These are phyloP conservation scores for Selaginella moellendorffii DNA, from an alignment of 75 land plant genomes.

Conservation along the genomic window DNA sequence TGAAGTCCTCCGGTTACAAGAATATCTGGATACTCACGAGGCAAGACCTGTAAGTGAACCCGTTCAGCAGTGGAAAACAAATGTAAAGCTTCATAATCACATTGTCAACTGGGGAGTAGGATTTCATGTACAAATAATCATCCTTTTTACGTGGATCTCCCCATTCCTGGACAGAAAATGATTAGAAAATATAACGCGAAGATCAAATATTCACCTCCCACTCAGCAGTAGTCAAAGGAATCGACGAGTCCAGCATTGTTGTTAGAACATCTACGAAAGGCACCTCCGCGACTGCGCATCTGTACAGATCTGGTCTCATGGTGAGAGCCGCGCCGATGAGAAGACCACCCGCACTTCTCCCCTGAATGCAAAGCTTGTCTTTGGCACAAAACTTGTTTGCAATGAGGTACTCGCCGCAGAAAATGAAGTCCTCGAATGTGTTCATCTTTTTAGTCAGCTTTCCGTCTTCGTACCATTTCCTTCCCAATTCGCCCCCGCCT, in stretches of 20 bases:
- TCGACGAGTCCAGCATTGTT: conserved; percentile 91
- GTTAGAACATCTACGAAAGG: conserved; percentile 98
- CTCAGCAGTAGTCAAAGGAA: conserved; percentile 91
- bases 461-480: conserved; percentile 96
- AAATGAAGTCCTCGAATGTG: conserved; percentile 89
- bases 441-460: conserved; percentile 70
- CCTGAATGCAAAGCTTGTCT: conserved; percentile 69
- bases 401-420: conserved; percentile 78
- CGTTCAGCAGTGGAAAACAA: background rate
- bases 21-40: conserved; percentile 65
- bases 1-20: conserved; percentile 86
- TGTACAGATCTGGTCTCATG: conserved; percentile 94
- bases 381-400: conserved; percentile 52
- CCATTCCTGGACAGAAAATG: conserved; percentile 63
- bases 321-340: conserved; percentile 89
- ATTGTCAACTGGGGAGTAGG: conserved; percentile 96
- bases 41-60: conserved; percentile 37
- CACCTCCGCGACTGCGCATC: conserved; percentile 74
- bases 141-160: conserved; percentile 90
- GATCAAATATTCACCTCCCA: conserved; percentile 65
- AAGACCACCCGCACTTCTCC: conserved; percentile 98
- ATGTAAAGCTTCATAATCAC: conserved; percentile 26
- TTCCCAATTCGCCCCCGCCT: conserved; percentile 98
- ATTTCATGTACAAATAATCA: conserved; percentile 84
- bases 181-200: background rate